Base-by-base conservation (phyloP, 371 early-diverging fungal species). In the Amoeboaphelidium protococcarum region DNA sequence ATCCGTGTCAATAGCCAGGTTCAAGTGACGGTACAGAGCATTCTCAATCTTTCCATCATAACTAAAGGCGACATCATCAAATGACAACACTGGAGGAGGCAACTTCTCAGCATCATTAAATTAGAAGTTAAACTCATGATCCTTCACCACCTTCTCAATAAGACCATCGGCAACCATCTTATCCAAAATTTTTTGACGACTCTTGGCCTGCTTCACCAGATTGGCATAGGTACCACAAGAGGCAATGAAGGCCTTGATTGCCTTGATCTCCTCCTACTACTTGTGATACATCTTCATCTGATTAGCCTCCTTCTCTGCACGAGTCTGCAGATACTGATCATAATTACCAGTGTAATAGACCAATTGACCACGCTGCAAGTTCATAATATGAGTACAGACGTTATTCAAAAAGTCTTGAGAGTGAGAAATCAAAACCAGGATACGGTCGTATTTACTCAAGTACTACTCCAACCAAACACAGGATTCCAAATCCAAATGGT, bases 151-250 rank as follows among this genome's bases (percentile, higher is more conserved):
- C 66, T 88, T 83, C 58, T 95, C 88, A 43, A 95, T 71, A 46
- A 95, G 63, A 53, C 95, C 95, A 50, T 76, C 92, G 50, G 91
- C 92, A 66, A 86, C 87, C 95, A 98, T 94, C 72, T 95, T 95
- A 69, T 96, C 95, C 42, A 98, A 75, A 55, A 92, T 89, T 82
- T 98, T 98, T 57, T 90, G 92, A 66, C 87, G 86, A 46, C 86
- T 85, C 69, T 98, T 95, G 47, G 91, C 98, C 65, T 92, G 94
- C 51, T 83, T 72, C 46, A 95, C 90, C 73, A 95, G 74, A 68
- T 91, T 94, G 56, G 98, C 85, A 70, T 85, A 94, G 46, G 91
- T 91, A 84, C 98, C 94, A 54, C 91, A 92, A 25, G 90, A 84
- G 26, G 91, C 86, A 61, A 95, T 88, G 66, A 98, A 98, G 68